These are phyloP conservation scores for Angophora floribunda DNA, from an alignment of 345 rosid species.

Conservation along the genomic window DNA sequence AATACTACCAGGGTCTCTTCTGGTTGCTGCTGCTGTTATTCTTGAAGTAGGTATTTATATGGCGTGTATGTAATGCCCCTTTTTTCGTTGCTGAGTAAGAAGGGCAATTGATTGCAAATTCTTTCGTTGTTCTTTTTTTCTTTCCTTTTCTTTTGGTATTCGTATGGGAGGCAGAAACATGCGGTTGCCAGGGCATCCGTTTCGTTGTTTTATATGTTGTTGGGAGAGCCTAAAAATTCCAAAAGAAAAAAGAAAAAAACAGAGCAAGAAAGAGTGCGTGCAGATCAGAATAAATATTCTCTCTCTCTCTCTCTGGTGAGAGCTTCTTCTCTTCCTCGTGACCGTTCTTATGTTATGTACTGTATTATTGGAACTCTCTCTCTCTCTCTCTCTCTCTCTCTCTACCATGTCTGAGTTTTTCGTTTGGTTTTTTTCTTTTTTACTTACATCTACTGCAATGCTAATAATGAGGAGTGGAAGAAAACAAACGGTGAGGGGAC, in stretches of 20 bases:
- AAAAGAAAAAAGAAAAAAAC: background rate
- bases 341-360: conserved; percentile 8
- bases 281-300: conserved; percentile 21
- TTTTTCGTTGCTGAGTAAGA: background rate
- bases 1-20: background rate
- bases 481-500: background rate
- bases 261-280: background rate
- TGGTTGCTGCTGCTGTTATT: background rate
- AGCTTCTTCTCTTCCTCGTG: conserved; percentile 14
- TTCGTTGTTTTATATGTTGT: conserved; percentile 43
- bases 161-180: conserved; percentile 17
- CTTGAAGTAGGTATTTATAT: background rate
- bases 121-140: background rate
- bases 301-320: conserved; percentile 14
- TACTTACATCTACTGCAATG: background rate
- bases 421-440: background rate
- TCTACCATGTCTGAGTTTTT: background rate
- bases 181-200: conserved; percentile 22
- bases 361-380: background rate
- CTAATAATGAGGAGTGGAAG: background rate
- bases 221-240: conserved; percentile 6
- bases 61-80: background rate
- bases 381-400: background rate
- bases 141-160: background rate
- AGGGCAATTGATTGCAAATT: background rate